Evolutionary conservation across 352 stramenopile species (phyloP).

Genomic region (Globisporangium camurandrum): DNA sequence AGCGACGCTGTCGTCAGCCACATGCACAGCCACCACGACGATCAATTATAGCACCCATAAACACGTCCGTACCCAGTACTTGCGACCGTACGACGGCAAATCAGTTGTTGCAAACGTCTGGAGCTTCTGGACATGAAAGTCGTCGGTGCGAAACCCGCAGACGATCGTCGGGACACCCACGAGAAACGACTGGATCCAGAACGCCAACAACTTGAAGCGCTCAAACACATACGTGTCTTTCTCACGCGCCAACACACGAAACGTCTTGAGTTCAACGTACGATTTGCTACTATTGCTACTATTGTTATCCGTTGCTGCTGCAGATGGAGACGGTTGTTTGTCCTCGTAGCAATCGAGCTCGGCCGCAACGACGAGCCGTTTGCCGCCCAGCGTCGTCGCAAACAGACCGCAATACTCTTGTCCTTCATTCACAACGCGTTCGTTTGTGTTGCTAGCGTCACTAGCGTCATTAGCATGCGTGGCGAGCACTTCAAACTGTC

Average conservation of each 20-base stretch:
- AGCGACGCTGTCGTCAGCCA: not conserved
- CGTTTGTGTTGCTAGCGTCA: not conserved
- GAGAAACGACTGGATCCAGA: slow-evolving; percentile 82
- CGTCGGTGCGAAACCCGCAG: slow-evolving; percentile 60
- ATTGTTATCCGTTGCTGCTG: slow-evolving; percentile 6
- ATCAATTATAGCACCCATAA: not conserved
- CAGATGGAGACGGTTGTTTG: not conserved
- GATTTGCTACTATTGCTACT: too few relatives aligned
- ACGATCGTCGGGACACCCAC: slow-evolving; percentile 65
- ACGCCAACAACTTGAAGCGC: slow-evolving; percentile 71
- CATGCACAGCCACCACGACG: not conserved
- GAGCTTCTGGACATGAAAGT: slow-evolving; percentile 52
- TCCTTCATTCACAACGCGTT: slow-evolving; percentile 40
- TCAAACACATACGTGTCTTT: slow-evolving; percentile 74
- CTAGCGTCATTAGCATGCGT: slow-evolving; percentile 13
- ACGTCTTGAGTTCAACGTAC: slow-evolving; percentile 76
- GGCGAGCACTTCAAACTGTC: slow-evolving; percentile 60
- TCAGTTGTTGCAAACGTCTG: slow-evolving; percentile 57
- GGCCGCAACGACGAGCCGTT: slow-evolving; percentile 43
- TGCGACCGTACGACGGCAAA: slow-evolving; percentile 54
- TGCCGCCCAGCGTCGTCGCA: slow-evolving; percentile 38
- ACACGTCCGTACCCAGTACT: slow-evolving; percentile 62
- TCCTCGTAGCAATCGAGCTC: slow-evolving; percentile 61
- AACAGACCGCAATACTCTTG: slow-evolving; percentile 73
- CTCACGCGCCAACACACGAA: slow-evolving; percentile 36